phyloP scores from a whole-genome alignment of 805 yeast genomes.

The Yamadazyma insecticola region DNA sequence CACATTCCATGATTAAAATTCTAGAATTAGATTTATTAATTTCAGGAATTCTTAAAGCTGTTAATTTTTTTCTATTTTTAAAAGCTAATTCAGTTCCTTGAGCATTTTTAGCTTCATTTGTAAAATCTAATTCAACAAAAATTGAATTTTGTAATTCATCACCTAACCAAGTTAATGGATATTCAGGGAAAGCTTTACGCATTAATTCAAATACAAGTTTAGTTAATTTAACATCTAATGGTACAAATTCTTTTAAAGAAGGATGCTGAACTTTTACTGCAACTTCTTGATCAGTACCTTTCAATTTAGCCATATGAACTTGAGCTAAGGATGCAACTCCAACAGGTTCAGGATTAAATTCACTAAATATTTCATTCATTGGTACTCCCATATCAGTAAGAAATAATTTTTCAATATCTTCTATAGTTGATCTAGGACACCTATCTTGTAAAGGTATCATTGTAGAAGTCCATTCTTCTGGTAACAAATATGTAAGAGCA shows the following conservation, averaged over 20 bases:
- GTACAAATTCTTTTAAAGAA: conserved; percentile 77
- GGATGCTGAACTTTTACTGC: conserved; percentile 98
- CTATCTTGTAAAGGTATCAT: conserved; percentile 90
- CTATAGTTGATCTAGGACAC: conserved; percentile 77
- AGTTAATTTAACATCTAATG: conserved; percentile 80
- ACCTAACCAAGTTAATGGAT: conserved; percentile 92
- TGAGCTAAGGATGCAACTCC: conserved; percentile 98
- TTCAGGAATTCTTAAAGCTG: conserved; percentile 79
- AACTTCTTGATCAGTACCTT: conserved; percentile 59
- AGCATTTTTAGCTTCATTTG: conserved; percentile 82
- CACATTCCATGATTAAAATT: conserved; percentile 81
- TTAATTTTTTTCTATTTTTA: conserved; percentile 44
- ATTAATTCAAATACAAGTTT: conserved; percentile 68
- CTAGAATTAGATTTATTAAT: conserved; percentile 64
- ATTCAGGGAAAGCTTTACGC: conserved; percentile 83
- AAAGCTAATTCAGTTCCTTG: conserved; percentile 66
- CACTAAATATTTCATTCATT: conserved; percentile 60
- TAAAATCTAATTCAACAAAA: conserved; percentile 85
- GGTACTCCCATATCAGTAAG: conserved; percentile 56
- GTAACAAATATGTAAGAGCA: conserved; percentile 87
- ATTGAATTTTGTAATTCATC: conserved; percentile 87
- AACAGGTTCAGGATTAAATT: conserved; percentile 69
- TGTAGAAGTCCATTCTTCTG: conserved; percentile 91
- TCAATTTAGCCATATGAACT: conserved; percentile 75
- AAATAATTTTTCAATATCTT: conserved; percentile 67